Evolutionary conservation across 2,329 filamentous ascomycete species (phyloP), one percentile per base, ranked within the genome.

Genomic region (Allantophomopsis lycopodina): DNA sequence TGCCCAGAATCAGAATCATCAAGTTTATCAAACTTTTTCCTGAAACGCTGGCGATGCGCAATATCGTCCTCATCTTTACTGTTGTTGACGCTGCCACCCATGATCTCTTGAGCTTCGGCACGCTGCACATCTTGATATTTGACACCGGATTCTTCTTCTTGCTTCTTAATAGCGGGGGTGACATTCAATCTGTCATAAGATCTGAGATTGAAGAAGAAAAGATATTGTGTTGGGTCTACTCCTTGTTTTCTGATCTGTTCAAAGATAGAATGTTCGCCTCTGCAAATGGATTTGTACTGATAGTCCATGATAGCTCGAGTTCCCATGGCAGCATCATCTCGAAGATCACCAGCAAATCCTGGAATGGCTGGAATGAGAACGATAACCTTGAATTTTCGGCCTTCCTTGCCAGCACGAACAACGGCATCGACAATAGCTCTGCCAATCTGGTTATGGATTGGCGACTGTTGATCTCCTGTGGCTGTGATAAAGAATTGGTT

Each of bases 401-500:
- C 74, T 55, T 93, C 87, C 53, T 88, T 83, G 6, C 71, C 77
- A 5, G 91, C 89, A 28, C 73, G 71, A 3, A 95, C 75, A 18
- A 87, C 80, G 1, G 89, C 88, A 41, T 98, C 87, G 2, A 95
- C 91, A 40, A 98, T 94, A 2, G 91, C 80, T 7, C 70, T 69
- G 11, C 91, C 91, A 39, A 98, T 83, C 14, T 77, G 81, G 55
- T 98, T 98, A 58, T 86, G 78, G 17, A 96, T 76, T 0, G 89
- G 89, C 1, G 69, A 63, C 56, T 95, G 88, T 30, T 94, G 61
- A n/a, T 91, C 79, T 7, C 86, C 86, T 0, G 89, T 96, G 0
- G 91, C 84, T 1, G 87, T 93, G 62, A 73, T 95, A 68, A 96
- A 98, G 65, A 96, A 96, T 53, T 98, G 91, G 53, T 96, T 96